Evolutionary conservation across 2,329 filamentous ascomycete species (phyloP).

Genomic region (Calonectria naviculata): DNA sequence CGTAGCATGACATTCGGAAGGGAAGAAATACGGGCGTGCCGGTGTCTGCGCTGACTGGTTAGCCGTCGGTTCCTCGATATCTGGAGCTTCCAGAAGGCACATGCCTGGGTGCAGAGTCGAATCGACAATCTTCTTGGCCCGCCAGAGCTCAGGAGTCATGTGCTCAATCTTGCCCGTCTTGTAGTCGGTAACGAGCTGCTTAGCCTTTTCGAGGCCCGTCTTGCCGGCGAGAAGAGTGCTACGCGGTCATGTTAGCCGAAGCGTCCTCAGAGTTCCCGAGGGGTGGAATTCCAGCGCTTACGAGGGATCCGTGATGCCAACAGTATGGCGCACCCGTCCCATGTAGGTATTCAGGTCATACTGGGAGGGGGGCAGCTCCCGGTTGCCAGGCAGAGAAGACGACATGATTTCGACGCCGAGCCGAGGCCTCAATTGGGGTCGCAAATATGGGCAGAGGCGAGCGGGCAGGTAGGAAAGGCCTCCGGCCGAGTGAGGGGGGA

Average conservation of each 20-base stretch:
- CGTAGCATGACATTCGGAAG: constrained; percentile 97
- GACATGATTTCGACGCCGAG: constrained; percentile 60
- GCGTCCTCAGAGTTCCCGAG: background rate
- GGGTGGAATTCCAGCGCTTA: constrained; percentile 60
- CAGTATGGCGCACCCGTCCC: constrained; percentile 91
- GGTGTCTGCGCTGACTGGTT: constrained; percentile 72
- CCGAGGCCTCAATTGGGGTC: constrained; percentile 18
- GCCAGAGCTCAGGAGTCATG: constrained; percentile 94
- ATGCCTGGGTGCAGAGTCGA: constrained; percentile 94
- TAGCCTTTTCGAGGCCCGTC: constrained; percentile 85
- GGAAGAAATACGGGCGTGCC: constrained; percentile 92
- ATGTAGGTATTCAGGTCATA: constrained; percentile 95
- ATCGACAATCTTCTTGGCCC: constrained; percentile 96
- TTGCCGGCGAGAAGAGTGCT: constrained; percentile 89
- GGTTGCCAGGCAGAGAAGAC: constrained; percentile 72
- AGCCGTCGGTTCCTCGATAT: constrained; percentile 18
- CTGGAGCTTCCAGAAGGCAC: constrained; percentile 30
- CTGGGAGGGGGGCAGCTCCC: constrained; percentile 90
- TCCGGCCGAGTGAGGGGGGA: constrained; percentile 9
- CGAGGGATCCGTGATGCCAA: constrained; percentile 94
- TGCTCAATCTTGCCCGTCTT: constrained; percentile 82
- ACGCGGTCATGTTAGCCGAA: constrained; percentile 24
- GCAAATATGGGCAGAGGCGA: constrained; percentile 4
- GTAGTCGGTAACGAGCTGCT: constrained; percentile 83
- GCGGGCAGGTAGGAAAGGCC: constrained; percentile 9